Evolutionary conservation across 768 basidiomycete genomes (phyloP).

Genomic region (Grammothele lineata): DNA sequence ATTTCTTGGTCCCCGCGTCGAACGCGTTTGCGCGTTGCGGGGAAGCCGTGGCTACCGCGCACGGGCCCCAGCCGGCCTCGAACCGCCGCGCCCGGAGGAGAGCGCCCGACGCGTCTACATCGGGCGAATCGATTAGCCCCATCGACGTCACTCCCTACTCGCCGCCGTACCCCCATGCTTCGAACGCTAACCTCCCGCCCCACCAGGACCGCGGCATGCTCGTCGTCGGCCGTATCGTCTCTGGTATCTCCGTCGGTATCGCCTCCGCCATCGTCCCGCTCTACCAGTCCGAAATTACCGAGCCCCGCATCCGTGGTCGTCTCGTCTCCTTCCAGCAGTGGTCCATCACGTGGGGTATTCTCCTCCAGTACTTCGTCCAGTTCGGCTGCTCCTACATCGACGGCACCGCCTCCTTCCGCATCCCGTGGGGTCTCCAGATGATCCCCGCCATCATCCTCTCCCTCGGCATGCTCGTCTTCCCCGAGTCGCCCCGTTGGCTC

Average conservation of each 20-base stretch:
- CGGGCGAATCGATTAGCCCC: no score
- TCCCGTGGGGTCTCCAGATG: conserved; percentile 77
- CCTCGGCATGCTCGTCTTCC: conserved; percentile 63
- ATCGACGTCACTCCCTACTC: no score
- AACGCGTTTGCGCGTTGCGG: no score
- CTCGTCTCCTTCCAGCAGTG: conserved; percentile 78
- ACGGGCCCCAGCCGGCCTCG: no score
- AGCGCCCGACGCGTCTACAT: no score
- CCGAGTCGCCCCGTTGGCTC: conserved; percentile 65
- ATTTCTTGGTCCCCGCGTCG: no score
- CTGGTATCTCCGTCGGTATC: conserved; percentile 64
- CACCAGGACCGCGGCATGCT: conserved; percentile 69
- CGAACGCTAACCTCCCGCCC: conserved; percentile 1
- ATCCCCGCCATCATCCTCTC: conserved; percentile 72
- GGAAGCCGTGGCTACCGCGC: no score
- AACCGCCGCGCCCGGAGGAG: no score
- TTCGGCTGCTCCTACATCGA: conserved; percentile 74
- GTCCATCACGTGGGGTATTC: conserved; percentile 72
- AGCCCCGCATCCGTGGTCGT: conserved; percentile 67
- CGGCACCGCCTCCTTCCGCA: conserved; percentile 69
- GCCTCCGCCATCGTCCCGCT: conserved; percentile 65
- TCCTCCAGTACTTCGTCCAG: conserved; percentile 72
- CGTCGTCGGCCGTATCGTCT: conserved; percentile 49
- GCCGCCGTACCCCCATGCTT: no score
- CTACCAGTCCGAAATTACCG: conserved; percentile 74